Percentiles rank a stretch among this genome's conserved stretches.
These are phyloP conservation scores for Verticillium nubilum DNA, from an alignment of 2,329 filamentous ascomycete species.

Conservation along the genomic window DNA sequence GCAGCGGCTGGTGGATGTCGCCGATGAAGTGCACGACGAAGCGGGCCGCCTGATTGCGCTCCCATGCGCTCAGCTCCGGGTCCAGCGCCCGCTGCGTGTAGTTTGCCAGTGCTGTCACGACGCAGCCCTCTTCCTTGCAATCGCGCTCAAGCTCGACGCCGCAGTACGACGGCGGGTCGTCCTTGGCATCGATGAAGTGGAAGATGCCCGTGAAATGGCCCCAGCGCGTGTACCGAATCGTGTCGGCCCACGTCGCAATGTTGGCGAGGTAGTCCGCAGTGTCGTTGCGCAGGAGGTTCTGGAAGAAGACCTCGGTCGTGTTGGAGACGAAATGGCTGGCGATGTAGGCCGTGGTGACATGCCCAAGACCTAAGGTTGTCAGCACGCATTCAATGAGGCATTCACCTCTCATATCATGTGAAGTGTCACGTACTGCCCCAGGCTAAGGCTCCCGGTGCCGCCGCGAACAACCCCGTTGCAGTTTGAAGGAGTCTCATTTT, in stretches of 20 bases:
- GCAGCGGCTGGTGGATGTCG: conserved; percentile 65
- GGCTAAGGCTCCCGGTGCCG: conserved; percentile 27
- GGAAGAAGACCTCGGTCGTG: conserved; percentile 50
- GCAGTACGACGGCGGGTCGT: conserved; percentile 53
- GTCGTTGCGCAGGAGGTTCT: conserved; percentile 49
- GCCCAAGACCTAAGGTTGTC: conserved; percentile 46
- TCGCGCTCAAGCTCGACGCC: conserved; percentile 54
- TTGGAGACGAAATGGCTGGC: conserved; percentile 55
- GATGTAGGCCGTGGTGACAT: conserved; percentile 60
- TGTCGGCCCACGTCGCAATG: conserved; percentile 64
- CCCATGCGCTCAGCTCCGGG: conserved; percentile 32
- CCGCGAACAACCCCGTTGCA: conserved; percentile 20
- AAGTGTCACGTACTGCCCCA: conserved; percentile 33
- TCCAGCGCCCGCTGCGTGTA: conserved; percentile 53
- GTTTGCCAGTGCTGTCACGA: conserved; percentile 55
- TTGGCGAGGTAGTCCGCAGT: conserved; percentile 54
- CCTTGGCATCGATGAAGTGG: conserved; percentile 66
- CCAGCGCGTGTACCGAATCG: conserved; percentile 58
- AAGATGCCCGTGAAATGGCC: conserved; percentile 54
- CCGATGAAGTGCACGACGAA: conserved; percentile 65
- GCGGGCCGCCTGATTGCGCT: conserved; percentile 55
- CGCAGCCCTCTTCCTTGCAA: conserved; percentile 57
- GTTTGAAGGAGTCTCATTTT: conserved; percentile 23
- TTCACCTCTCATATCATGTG: conserved; percentile 4
- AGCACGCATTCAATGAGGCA: conserved; percentile 50